Evolutionary conservation across 2,329 filamentous ascomycete species (phyloP).

Genomic region (Xylaria sp.): DNA sequence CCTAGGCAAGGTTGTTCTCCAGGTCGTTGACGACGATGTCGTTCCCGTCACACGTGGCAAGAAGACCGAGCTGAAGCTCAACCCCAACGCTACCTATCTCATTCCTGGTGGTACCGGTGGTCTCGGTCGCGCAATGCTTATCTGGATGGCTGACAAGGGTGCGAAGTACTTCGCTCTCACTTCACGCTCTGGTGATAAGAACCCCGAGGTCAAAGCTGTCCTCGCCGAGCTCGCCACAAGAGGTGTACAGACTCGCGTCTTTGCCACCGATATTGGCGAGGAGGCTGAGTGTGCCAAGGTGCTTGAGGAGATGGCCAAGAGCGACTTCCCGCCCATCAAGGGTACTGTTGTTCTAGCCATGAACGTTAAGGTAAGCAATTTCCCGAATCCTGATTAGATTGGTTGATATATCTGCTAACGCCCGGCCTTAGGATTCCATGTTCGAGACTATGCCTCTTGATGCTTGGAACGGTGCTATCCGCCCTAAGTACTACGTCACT

Average conservation of each 20-base stretch:
- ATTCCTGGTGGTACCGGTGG: conserved; percentile 51
- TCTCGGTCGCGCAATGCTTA: conserved; percentile 48
- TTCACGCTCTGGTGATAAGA: conserved; percentile 45
- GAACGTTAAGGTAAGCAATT: conserved; percentile 46
- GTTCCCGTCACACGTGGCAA: conserved; percentile 44
- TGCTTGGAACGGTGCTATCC: conserved; percentile 44
- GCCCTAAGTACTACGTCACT: conserved; percentile 46
- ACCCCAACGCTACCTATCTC: conserved; percentile 48
- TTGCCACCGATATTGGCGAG: conserved; percentile 43
- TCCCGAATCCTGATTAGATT: not conserved
- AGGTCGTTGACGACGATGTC: conserved; percentile 43
- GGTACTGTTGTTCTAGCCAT: conserved; percentile 45
- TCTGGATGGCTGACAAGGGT: conserved; percentile 50
- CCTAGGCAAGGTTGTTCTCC: conserved; percentile 45
- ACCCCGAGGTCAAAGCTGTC: conserved; percentile 45
- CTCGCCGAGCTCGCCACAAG: conserved; percentile 41
- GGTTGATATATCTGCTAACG: conserved; percentile 26
- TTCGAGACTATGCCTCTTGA: conserved; percentile 48
- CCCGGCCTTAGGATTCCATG: conserved; percentile 44
- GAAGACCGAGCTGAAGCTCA: conserved; percentile 44
- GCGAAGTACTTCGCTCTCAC: conserved; percentile 50
- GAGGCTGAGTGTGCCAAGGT: conserved; percentile 42
- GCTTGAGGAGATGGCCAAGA: conserved; percentile 41
- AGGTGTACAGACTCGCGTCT: conserved; percentile 41
- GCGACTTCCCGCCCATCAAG: conserved; percentile 45